Conservation (phyloP, 495 filamentous ascomycete species). For the Venustampulla echinocandica region DNA sequence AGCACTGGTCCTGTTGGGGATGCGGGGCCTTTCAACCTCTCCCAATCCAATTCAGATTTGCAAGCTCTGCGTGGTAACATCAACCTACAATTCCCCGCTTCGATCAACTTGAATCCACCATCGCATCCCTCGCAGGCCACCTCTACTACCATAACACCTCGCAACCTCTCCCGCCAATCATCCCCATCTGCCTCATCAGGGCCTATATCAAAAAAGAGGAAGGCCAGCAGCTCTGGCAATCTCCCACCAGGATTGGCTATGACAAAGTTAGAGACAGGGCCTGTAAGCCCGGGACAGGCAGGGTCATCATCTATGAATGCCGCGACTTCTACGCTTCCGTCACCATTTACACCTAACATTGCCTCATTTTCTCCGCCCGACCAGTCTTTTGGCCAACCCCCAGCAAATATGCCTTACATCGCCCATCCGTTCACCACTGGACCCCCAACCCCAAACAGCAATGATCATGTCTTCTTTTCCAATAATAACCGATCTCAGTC, state of each 20-base stretch:
- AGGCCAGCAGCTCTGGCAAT: conserved; percentile 56
- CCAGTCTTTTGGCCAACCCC: conserved; percentile 10
- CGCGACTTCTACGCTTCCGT: conserved; percentile 31
- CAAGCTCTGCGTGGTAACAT: conserved; percentile 43
- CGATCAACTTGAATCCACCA: conserved; percentile 29
- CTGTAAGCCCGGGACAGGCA: conserved; percentile 23
- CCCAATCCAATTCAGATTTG: conserved; percentile 39
- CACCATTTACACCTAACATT: conserved; percentile 33
- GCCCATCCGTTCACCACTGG: conserved; percentile 44
- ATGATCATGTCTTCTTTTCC: conserved; percentile 40
- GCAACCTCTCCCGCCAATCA: conserved; percentile 60
- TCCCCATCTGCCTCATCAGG: conserved; percentile 54
- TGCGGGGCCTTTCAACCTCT: conserved; percentile 25
- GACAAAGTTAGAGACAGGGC: conserved; percentile 60
- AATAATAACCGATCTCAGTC: conserved; percentile 41
- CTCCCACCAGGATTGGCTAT: conserved; percentile 67
- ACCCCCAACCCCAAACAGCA: conserved; percentile 56
- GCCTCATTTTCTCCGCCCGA: conserved; percentile 29
- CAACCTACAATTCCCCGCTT: conserved; percentile 25
- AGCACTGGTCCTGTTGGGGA: conserved; percentile 7
- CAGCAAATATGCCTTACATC: conserved; percentile 12
- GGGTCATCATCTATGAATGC: conserved; percentile 29
- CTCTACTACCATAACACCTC: conserved; percentile 47
- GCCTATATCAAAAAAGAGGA: conserved; percentile 62
- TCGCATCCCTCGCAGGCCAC: conserved; percentile 27